Percentiles rank a stretch among this genome's conserved stretches.
phyloP scores from a whole-genome alignment of 2,329 filamentous ascomycete species.

The Ceratocystis colombiana region DNA sequence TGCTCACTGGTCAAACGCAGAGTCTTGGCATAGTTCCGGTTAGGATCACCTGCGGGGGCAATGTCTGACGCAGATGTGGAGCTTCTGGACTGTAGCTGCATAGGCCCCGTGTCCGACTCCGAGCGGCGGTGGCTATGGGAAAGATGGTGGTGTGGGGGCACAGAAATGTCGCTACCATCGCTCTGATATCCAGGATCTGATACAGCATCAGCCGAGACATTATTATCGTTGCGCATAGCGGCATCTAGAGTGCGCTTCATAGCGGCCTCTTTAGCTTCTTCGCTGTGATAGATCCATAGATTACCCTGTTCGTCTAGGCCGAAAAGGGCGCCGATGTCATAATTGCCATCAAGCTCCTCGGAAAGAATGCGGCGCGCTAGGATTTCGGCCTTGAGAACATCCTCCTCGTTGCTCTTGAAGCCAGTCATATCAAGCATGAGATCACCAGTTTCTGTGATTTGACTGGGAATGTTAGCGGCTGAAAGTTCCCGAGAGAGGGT shows the following conservation, averaged over 20 bases:
- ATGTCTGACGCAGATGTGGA: conserved; percentile 53
- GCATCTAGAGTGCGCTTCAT: conserved; percentile 53
- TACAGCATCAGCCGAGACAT: conserved; percentile 62
- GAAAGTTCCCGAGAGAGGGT: conserved; percentile 79
- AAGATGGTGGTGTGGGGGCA: conserved; percentile 17
- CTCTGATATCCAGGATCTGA: conserved; percentile 95
- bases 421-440: conserved; percentile 97
- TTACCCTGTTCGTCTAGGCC: conserved; percentile 93
- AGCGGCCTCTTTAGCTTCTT: conserved; percentile 86
- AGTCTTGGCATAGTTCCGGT: conserved; percentile 91
- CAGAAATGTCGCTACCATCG: conserved; percentile 56
- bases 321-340: conserved; percentile 91
- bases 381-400: conserved; percentile 84
- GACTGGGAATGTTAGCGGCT: conserved; percentile 81
- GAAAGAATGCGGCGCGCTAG: conserved; percentile 84
- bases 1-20: conserved; percentile 90
- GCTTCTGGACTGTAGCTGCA: conserved; percentile 36
- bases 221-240: conserved; percentile 38
- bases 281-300: conserved; percentile 98
- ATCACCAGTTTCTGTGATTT: conserved; percentile 86
- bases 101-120: conserved; percentile 54
- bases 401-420: conserved; percentile 89
- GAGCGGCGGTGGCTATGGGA: conserved; percentile 46
- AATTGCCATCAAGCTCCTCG: conserved; percentile 86
- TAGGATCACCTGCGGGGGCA: conserved; percentile 55